phyloP scores from a whole-genome alignment of 2,329 filamentous ascomycete genomes.

The Penicillium paneum region DNA sequence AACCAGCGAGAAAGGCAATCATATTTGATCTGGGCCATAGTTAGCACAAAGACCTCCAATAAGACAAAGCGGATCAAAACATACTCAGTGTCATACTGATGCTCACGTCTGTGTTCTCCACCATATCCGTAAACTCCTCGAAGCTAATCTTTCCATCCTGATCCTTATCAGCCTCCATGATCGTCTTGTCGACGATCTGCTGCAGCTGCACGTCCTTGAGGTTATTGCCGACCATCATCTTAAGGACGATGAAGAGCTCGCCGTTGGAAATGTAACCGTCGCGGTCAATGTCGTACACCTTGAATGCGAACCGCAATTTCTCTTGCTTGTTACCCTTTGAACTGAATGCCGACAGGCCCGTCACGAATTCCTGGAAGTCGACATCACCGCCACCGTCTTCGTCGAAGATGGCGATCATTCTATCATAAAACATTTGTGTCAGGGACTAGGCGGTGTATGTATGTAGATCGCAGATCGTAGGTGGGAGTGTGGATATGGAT shows the following conservation, averaged over 20 bases:
- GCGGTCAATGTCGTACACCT: constrained; percentile 98
- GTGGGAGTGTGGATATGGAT: neutral
- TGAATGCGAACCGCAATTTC: constrained; percentile 96
- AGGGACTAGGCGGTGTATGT: neutral
- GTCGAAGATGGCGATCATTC: constrained; percentile 99
- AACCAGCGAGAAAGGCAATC: constrained; percentile 7
- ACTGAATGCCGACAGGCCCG: constrained; percentile 89
- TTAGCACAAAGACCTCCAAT: constrained; percentile 4
- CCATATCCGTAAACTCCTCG: constrained; percentile 98
- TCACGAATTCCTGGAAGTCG: constrained; percentile 98
- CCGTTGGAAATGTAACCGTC: constrained; percentile 99
- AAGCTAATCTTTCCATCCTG: constrained; percentile 98
- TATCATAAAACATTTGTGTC: constrained; percentile 36
- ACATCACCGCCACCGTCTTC: constrained; percentile 97
- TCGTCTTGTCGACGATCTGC: constrained; percentile 99
- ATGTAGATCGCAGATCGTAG: neutral
- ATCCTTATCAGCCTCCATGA: constrained; percentile 98
- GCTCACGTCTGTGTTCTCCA: constrained; percentile 79
- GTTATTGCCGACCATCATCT: constrained; percentile 99
- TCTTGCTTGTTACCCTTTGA: constrained; percentile 99
- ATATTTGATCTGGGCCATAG: constrained; percentile 19
- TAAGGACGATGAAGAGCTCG: constrained; percentile 97
- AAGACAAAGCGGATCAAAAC: constrained; percentile 21
- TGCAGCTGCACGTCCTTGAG: constrained; percentile 98
- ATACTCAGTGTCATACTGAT: constrained; percentile 67